A percentile compares a stretch with the other conserved stretches of the same genome.
Evolutionary conservation across 176 grass and related monocot species (phyloP).

Genomic region (Phragmites australis): DNA sequence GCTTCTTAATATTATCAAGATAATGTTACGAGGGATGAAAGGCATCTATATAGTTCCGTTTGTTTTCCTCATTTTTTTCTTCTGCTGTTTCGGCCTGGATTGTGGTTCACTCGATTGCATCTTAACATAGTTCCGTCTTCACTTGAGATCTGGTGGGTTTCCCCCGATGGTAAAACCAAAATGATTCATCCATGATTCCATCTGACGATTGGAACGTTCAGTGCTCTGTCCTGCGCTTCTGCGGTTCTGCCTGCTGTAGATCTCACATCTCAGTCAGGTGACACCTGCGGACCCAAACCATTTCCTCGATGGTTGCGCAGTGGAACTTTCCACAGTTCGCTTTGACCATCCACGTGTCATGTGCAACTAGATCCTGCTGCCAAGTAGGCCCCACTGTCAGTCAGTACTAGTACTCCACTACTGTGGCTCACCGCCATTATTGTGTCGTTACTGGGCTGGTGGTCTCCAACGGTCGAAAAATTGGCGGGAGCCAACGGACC

Average conservation of each 20-base stretch:
- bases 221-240: not conserved
- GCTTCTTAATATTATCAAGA: not conserved
- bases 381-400: not conserved
- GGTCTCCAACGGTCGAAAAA: slow-evolving; percentile 57
- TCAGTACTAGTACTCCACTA: not conserved
- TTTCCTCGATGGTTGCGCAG: not conserved
- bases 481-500: slow-evolving; percentile 32
- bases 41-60: not conserved
- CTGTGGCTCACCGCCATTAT: not conserved
- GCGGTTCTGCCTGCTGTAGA: not conserved
- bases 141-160: not conserved
- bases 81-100: not conserved
- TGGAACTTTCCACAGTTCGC: slow-evolving; percentile 27
- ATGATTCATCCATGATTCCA: not conserved
- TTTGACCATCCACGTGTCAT: not conserved
- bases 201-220: not conserved
- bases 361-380: no score
- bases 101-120: not conserved
- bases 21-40: not conserved
- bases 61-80: not conserved
- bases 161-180: not conserved
- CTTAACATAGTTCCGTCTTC: not conserved
- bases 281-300: not conserved
- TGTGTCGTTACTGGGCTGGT: not conserved
- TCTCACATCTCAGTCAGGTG: not conserved